phyloP scores from a whole-genome alignment of 2,329 filamentous ascomycete species.

The Colletotrichum tropicale region DNA sequence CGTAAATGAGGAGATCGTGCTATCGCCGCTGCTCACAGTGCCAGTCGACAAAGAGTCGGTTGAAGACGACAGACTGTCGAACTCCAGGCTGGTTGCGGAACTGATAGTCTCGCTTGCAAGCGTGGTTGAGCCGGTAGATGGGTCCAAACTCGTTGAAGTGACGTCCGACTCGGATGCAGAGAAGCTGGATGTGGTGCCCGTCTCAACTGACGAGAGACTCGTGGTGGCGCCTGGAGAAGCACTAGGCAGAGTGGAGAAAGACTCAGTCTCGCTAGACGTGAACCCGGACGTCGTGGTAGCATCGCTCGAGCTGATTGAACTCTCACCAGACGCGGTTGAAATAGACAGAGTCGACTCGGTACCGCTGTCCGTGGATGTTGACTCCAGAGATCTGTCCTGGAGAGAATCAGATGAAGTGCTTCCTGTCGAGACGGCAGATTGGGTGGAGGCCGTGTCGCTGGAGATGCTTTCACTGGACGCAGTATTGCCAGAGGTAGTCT shows the following conservation, averaged over 20 bases:
- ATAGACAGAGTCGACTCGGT: background rate
- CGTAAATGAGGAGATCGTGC: background rate
- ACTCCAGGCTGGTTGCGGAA: background rate
- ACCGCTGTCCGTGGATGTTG: background rate
- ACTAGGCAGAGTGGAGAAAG: background rate
- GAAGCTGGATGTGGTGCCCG: background rate
- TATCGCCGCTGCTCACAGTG: background rate
- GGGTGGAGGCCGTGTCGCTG: background rate
- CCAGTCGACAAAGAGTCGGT: background rate
- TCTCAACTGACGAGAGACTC: background rate
- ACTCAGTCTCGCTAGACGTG: background rate
- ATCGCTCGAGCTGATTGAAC: background rate
- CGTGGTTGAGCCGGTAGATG: background rate
- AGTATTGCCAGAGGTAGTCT: background rate
- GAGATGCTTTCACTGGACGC: background rate
- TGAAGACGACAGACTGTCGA: background rate
- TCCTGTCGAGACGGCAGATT: background rate
- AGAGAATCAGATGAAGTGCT: background rate
- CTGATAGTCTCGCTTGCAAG: background rate
- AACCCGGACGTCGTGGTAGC: background rate
- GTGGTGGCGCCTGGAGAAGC: background rate
- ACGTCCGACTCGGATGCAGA: background rate
- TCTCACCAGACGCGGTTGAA: background rate
- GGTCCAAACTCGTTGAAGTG: background rate
- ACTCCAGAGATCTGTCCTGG: background rate